A percentile compares a stretch with the other conserved stretches of the same genome.
These are phyloP conservation scores for Lachancea dasiensis DNA, from an alignment of 805 yeast species.

Conservation along the genomic window DNA sequence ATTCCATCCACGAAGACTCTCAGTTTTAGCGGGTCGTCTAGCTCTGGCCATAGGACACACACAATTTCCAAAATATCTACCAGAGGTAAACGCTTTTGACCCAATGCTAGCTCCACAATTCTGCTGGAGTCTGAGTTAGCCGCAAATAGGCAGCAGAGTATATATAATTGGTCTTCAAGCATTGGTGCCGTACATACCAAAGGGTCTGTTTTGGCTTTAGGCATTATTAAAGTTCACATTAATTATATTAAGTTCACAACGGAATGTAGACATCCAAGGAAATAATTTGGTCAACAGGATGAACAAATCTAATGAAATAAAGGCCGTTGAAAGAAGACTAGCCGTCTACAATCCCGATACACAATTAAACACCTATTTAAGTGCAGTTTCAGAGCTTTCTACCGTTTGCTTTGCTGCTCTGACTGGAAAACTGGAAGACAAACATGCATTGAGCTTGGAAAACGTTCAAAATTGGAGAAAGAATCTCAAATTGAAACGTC, in stretches of 20 bases:
- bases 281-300: too few relatives aligned
- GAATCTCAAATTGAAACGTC: slow-evolving; percentile 17
- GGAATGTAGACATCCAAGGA: too few relatives aligned
- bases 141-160: slow-evolving; percentile 23
- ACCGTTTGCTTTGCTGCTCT: slow-evolving; percentile 17
- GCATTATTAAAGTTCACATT: not conserved
- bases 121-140: slow-evolving; percentile 17
- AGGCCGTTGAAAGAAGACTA: slow-evolving; percentile 5
- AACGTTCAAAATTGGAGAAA: slow-evolving; percentile 13
- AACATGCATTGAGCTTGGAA: slow-evolving; percentile 9
- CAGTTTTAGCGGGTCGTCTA: slow-evolving; percentile 22
- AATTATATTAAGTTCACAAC: too few relatives aligned
- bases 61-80: slow-evolving; percentile 18
- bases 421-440: slow-evolving; percentile 18
- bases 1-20: slow-evolving; percentile 11
- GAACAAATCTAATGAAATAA: not conserved
- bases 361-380: slow-evolving; percentile 23
- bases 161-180: slow-evolving; percentile 21
- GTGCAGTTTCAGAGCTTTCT: slow-evolving; percentile 18
- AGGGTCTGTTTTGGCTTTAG: not conserved
- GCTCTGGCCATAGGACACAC: slow-evolving; percentile 31
- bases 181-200: slow-evolving; percentile 1
- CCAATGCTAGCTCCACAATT: slow-evolving; percentile 9
- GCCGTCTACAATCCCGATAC: slow-evolving; percentile 14
- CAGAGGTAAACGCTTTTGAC: slow-evolving; percentile 9